Percentiles rank a stretch among this genome's conserved stretches.
phyloP scores from a whole-genome alignment of 176 grass and related monocot genomes.

The Aegilops bicornis region DNA sequence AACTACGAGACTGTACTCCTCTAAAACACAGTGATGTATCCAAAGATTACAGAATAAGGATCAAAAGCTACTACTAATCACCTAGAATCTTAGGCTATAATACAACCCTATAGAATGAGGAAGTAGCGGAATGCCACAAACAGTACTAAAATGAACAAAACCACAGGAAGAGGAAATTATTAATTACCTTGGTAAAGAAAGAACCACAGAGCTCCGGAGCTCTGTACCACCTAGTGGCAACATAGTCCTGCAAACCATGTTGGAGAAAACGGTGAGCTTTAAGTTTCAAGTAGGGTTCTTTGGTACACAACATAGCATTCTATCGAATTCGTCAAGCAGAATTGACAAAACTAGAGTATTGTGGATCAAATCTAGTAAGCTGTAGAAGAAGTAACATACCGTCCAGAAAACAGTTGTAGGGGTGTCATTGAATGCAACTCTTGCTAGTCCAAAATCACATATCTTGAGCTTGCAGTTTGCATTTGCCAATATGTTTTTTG shows the following conservation, averaged over 20 bases:
- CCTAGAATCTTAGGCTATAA: neutral
- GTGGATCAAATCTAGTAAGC: neutral
- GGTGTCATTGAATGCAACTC: slow-evolving; percentile 88
- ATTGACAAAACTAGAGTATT: neutral
- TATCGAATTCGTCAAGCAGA: neutral
- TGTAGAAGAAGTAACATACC: slow-evolving; percentile 50
- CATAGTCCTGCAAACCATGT: slow-evolving; percentile 77
- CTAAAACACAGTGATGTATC: neutral
- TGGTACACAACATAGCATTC: neutral
- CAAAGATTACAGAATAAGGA: neutral
- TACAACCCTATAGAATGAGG: neutral
- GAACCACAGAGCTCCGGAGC: slow-evolving; percentile 95
- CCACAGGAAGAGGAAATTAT: slow-evolving; percentile 2
- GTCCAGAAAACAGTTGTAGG: slow-evolving; percentile 95
- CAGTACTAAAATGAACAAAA: slow-evolving; percentile 5
- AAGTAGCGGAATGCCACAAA: neutral
- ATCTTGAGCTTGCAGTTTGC: slow-evolving; percentile 98
- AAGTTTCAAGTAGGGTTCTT: neutral
- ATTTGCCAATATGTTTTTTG: slow-evolving; percentile 98
- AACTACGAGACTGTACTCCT: neutral
- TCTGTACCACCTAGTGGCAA: slow-evolving; percentile 98
- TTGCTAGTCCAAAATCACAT: slow-evolving; percentile 98
- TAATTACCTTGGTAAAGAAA: slow-evolving; percentile 92
- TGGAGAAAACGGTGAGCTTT: slow-evolving; percentile 11
- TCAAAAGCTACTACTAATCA: neutral